Evolutionary conservation across 2,329 filamentous ascomycete genomes (phyloP).

Genomic region (Aspergillus persii): DNA sequence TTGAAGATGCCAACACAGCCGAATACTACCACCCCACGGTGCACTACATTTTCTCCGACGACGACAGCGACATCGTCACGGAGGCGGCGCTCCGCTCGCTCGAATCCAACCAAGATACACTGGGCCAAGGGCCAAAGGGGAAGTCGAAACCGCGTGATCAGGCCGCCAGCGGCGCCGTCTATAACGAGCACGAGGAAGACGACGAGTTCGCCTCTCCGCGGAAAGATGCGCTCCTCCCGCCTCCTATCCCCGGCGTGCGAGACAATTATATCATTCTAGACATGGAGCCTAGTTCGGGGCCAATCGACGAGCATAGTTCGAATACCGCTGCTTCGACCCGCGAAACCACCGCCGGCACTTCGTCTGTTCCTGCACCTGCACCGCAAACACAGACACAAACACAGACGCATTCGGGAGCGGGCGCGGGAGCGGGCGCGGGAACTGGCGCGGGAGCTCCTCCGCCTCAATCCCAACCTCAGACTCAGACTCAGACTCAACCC

Average conservation of each 20-base stretch:
- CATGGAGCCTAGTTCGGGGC: conserved; percentile 34
- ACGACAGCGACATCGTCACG: conserved; percentile 76
- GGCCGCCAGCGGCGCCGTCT: conserved; percentile 10
- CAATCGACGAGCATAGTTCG: too few relatives aligned
- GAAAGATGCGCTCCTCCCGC: conserved; percentile 44
- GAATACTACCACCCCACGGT: conserved; percentile 80
- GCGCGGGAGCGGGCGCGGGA: too few relatives aligned
- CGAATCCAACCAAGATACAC: conserved; percentile 42
- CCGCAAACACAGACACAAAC: conserved; percentile 1
- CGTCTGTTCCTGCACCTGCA: conserved; percentile 10
- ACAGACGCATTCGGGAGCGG: not conserved
- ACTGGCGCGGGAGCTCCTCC: too few relatives aligned
- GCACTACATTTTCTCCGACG: conserved; percentile 91
- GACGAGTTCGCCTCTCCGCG: conserved; percentile 14
- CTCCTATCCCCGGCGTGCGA: conserved; percentile 45
- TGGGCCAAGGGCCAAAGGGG: conserved; percentile 23
- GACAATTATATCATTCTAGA: conserved; percentile 61
- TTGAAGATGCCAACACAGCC: conserved; percentile 71
- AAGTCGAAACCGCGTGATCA: conserved; percentile 7
- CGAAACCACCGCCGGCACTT: conserved; percentile 16
- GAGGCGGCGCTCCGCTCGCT: conserved; percentile 59
- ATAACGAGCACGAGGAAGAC: conserved; percentile 23
- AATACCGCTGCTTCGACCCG: conserved; percentile 12
- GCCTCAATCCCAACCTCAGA: too few relatives aligned
- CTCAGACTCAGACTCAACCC: conserved; percentile 7